Conservation (phyloP, 2,329 filamentous ascomycete species). For the Trichoderma sp. region DNA sequence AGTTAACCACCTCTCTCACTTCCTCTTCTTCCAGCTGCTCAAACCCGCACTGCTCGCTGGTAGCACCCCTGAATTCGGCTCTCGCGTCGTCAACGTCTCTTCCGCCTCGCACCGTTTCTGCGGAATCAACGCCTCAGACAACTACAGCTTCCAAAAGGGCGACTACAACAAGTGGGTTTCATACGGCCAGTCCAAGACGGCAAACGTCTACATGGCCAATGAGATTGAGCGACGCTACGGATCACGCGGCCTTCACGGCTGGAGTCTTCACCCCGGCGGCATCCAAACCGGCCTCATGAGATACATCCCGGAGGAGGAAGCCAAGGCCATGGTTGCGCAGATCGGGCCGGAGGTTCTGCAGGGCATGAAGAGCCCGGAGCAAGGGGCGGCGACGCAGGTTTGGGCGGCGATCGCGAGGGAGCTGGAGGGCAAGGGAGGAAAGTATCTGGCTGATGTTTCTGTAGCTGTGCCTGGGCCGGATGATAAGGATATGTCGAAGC, state of each 20-base stretch:
- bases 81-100: conserved; percentile 9
- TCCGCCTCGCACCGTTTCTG: not conserved
- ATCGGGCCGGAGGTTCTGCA: not conserved
- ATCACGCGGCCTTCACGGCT: conserved; percentile 39
- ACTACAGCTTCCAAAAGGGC: conserved; percentile 24
- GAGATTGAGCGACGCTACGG: conserved; percentile 49
- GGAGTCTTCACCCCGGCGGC: conserved; percentile 41
- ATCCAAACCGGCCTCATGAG: conserved; percentile 27
- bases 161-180: conserved; percentile 31
- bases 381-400: conserved; percentile 48
- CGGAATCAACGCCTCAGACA: conserved; percentile 10
- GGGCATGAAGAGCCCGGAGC: conserved; percentile 23
- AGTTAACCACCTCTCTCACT: conserved; percentile 29
- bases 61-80: not conserved
- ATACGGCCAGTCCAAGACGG: conserved; percentile 49
- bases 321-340: not conserved
- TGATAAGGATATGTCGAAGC: not conserved
- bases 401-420: conserved; percentile 42
- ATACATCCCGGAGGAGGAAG: conserved; percentile 5
- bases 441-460: conserved; percentile 44
- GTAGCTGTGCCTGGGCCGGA: conserved; percentile 25
- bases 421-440: conserved; percentile 46
- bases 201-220: conserved; percentile 49
- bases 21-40: conserved; percentile 31
- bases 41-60: not conserved